Conservation (phyloP, 305 asterid species). For the Fraxinus greggii region DNA sequence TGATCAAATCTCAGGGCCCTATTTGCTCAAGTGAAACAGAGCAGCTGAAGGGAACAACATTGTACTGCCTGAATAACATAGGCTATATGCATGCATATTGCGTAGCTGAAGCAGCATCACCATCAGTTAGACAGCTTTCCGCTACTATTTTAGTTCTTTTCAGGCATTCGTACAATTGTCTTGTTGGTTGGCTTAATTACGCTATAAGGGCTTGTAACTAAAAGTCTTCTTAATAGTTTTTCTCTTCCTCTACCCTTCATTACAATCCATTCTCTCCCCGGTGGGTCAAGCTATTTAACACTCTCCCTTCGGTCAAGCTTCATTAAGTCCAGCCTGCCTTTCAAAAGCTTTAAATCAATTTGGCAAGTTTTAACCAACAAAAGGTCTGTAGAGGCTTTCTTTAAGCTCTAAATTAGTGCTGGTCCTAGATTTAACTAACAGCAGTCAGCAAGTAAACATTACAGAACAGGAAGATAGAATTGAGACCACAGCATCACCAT, state of each 20-base stretch:
- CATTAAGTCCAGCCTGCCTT: background rate
- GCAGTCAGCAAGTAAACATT: slow-evolving; percentile 1
- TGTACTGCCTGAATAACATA: slow-evolving; percentile 23
- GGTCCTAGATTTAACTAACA: slow-evolving; percentile 12
- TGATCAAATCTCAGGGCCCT: slow-evolving; percentile 31
- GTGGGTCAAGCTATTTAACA: background rate
- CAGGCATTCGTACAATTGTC: background rate
- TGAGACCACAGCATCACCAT: background rate
- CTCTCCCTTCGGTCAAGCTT: background rate
- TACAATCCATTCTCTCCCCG: background rate
- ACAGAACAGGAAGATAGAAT: slow-evolving; percentile 5
- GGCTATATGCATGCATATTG: background rate
- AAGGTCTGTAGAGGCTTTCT: slow-evolving; percentile 6
- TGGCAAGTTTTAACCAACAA: background rate
- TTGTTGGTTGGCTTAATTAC: background rate
- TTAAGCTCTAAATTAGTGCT: background rate
- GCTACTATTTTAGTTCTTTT: background rate
- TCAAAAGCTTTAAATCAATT: background rate
- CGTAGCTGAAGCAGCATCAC: background rate
- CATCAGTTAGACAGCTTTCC: background rate
- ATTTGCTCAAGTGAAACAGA: slow-evolving; percentile 29
- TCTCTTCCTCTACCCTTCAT: background rate
- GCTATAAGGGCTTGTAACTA: background rate
- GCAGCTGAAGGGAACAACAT: slow-evolving; percentile 28
- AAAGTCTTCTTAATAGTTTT: background rate